phyloP scores from a whole-genome alignment of 495 filamentous ascomycete species.

The Chaetomidium leptoderma region DNA sequence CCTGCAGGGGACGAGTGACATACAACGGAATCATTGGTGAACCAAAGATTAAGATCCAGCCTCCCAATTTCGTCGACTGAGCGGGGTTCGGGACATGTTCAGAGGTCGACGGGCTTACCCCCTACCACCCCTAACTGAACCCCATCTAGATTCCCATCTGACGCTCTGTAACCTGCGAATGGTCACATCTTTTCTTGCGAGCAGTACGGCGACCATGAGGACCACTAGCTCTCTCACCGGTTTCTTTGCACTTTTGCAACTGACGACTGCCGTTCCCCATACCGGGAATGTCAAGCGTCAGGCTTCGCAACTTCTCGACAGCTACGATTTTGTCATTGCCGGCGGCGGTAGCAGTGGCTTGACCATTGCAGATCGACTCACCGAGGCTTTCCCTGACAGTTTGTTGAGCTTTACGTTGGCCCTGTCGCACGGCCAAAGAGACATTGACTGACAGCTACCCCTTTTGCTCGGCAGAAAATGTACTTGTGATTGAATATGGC shows the following conservation, averaged over 20 bases:
- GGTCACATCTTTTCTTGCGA: background rate
- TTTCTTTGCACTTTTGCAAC: background rate
- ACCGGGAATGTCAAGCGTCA: constrained; percentile 17
- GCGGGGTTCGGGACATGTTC: constrained; percentile 9
- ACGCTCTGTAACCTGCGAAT: too few species aligned
- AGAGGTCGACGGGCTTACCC: background rate
- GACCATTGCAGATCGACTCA: constrained; percentile 38
- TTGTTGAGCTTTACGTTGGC: background rate
- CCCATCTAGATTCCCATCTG: too few species aligned
- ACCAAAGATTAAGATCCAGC: background rate
- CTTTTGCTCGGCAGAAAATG: constrained; percentile 26
- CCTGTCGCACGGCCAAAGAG: background rate
- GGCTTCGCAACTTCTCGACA: constrained; percentile 19
- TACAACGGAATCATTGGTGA: background rate
- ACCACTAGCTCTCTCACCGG: background rate
- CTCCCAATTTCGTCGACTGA: background rate
- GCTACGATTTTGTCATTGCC: constrained; percentile 39
- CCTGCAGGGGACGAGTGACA: background rate
- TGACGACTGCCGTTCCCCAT: background rate
- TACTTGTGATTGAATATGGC: constrained; percentile 43
- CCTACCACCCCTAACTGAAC: too few species aligned
- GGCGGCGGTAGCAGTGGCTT: constrained; percentile 41
- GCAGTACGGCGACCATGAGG: background rate
- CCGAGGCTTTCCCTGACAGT: constrained; percentile 24
- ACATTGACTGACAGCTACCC: background rate